Percentiles rank a stretch among this genome's conserved stretches.
Evolutionary conservation across 2,329 filamentous ascomycete species (phyloP).

Genomic region (Fusarium burgessii): DNA sequence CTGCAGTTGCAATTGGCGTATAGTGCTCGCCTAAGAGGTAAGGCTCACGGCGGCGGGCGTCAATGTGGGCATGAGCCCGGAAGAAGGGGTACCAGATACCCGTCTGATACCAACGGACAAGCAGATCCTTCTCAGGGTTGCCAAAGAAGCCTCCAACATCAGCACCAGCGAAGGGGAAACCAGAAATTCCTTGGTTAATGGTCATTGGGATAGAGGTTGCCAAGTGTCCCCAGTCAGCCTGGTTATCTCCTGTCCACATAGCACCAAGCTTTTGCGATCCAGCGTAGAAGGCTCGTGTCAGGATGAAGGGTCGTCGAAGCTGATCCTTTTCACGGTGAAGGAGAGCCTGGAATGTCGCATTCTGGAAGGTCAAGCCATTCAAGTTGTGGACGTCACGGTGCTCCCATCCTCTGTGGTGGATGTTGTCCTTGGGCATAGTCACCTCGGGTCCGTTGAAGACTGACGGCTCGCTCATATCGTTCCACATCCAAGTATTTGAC

Average conservation of each 20-base stretch:
- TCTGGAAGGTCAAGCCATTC: conserved; percentile 94
- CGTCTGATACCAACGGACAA: conserved; percentile 95
- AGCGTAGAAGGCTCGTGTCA: conserved; percentile 92
- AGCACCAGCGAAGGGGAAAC: conserved; percentile 93
- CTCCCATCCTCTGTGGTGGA: conserved; percentile 93
- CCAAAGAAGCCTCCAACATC: conserved; percentile 99
- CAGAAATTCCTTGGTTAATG: conserved; percentile 89
- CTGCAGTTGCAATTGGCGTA: conserved; percentile 85
- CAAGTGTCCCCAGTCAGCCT: conserved; percentile 91
- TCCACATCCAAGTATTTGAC: conserved; percentile 94
- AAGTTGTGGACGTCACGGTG: conserved; percentile 97
- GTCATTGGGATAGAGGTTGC: conserved; percentile 94
- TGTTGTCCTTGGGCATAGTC: conserved; percentile 98
- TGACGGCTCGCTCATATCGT: conserved; percentile 99
- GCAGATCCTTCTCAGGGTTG: conserved; percentile 91
- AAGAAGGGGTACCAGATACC: conserved; percentile 99
- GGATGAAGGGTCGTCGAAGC: conserved; percentile 85
- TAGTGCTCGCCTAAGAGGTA: conserved; percentile 90
- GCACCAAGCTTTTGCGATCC: conserved; percentile 91
- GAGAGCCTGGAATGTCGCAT: conserved; percentile 90
- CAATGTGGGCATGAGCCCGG: conserved; percentile 96
- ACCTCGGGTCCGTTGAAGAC: conserved; percentile 99
- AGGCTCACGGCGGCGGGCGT: conserved; percentile 92
- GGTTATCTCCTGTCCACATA: conserved; percentile 99
- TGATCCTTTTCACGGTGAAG: conserved; percentile 88